Base-by-base conservation (phyloP, 2,329 filamentous ascomycete genomes). In the Tolypocladium ovalisporum region DNA sequence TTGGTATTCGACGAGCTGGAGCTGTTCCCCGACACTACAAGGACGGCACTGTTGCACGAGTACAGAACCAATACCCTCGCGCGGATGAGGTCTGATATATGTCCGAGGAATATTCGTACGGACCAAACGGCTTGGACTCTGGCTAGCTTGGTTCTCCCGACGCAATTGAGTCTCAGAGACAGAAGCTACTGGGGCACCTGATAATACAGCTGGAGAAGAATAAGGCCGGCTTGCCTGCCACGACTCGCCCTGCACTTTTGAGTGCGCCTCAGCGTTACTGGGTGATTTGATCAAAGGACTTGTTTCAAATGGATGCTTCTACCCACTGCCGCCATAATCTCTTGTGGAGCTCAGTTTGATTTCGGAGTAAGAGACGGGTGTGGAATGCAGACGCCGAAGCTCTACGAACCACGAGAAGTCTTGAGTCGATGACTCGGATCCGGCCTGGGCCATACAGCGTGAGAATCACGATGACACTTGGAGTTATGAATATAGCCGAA, bases 401-500 rank as follows among this genome's bases (percentile, higher is more conserved):
- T 39, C 15, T 39, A 39, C 17, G 37, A 17, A 39, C 17, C 37
- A 39, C 17, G 15, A 10, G 35, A 10, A n/a, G 7, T 19, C 1
- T 6, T 7, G 37, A 8, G n/a, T 3, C 17, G 3, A 39, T n/a
- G 37, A 7, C 15, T 17, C 17, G 17, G 37, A 6, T 39, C 8
- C 37, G 17, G 7, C 9, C 17, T 39, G 37, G 37, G 8, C 15
- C 37, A 5, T 39, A 6, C 4, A n/a, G 17, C 37, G 15, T 8
- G 1, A 13, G 35, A 10, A 36, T 36, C 8, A 10, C 10, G 12
- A 10, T 13, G 35, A 12, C 35, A 36, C 37, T 19, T 39, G 7
- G 7, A 6, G 9, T 5, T 1, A 4, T 7, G 1, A 19, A 4
- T 39, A 15, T 19, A 2, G 4, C 4, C 2, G 12, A 3, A 17